Conservation (phyloP, 257 asterid genomes). For the Solanum appendiculatum region DNA sequence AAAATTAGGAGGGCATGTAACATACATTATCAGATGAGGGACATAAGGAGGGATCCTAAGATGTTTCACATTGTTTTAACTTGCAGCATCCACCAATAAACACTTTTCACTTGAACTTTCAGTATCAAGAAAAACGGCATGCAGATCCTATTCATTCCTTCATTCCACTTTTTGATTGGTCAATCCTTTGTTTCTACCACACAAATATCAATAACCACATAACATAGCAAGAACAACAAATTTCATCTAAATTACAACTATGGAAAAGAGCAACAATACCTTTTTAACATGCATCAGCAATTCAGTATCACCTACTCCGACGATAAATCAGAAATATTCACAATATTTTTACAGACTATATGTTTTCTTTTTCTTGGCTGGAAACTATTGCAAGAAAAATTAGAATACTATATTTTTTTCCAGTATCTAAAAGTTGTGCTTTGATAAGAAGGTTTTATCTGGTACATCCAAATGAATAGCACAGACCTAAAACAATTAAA, state of each 20-base stretch:
- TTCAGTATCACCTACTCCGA: background rate
- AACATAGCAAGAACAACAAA: background rate
- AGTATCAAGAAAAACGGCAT: background rate
- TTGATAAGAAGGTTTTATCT: background rate
- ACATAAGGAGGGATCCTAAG: background rate
- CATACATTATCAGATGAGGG: background rate
- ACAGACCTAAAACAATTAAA: background rate
- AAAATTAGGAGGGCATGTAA: background rate
- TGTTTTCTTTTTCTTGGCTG: background rate
- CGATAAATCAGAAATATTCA: background rate
- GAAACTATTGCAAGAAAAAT: background rate
- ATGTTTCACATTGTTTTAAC: background rate
- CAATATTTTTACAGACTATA: background rate
- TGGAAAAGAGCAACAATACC: background rate
- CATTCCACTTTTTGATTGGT: background rate
- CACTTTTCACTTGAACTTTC: background rate
- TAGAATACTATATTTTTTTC: background rate
- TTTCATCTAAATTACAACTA: background rate
- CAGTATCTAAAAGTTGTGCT: background rate
- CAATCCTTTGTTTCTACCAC: background rate
- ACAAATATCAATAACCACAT: background rate
- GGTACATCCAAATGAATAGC: background rate
- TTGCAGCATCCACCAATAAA: background rate
- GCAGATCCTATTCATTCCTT: background rate
- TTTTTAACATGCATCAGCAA: background rate